phyloP scores from a whole-genome alignment of 108 stramenopile genomes.

The Fistulifera pelliculosa region DNA sequence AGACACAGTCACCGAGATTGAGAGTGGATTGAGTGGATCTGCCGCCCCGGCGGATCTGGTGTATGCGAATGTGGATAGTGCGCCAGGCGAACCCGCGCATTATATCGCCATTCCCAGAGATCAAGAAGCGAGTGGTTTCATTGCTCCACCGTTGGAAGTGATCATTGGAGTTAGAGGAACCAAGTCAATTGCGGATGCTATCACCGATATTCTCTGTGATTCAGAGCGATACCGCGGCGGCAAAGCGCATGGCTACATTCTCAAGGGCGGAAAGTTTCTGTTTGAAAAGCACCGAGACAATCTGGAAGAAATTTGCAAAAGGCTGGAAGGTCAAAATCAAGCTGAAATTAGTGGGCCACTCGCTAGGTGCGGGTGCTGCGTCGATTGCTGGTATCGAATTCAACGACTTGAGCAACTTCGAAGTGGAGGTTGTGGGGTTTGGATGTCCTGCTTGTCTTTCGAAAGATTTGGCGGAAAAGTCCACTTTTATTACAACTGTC shows the following conservation, averaged over 20 bases:
- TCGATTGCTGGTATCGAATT: slow-evolving; percentile 30
- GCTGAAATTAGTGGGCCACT: slow-evolving; percentile 37
- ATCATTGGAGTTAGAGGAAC: slow-evolving; percentile 74
- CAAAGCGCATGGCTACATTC: slow-evolving; percentile 60
- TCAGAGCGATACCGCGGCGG: slow-evolving; percentile 56
- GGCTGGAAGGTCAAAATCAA: slow-evolving; percentile 49
- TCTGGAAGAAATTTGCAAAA: slow-evolving; percentile 8
- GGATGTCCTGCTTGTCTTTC: slow-evolving; percentile 28
- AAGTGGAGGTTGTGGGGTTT: slow-evolving; percentile 27
- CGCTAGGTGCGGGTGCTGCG: slow-evolving; percentile 36
- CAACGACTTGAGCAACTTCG: slow-evolving; percentile 15
- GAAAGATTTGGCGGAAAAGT: slow-evolving; percentile 13
- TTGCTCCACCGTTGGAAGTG: slow-evolving; percentile 41
- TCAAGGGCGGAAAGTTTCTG: slow-evolving; percentile 51
- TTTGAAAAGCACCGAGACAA: slow-evolving; percentile 33
- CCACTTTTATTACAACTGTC: slow-evolving; percentile 25
- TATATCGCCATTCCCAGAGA: slow-evolving; percentile 66
- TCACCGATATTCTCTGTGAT: slow-evolving; percentile 70
- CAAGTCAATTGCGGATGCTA: slow-evolving; percentile 60
- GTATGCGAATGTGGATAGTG: slow-evolving; percentile 40
- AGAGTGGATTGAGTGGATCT: slow-evolving; percentile 26
- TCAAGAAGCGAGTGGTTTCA: slow-evolving; percentile 15
- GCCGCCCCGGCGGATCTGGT: slow-evolving; percentile 34
- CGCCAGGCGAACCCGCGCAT: slow-evolving; percentile 63
- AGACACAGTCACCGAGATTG: slow-evolving; percentile 48